Percentiles rank a stretch among this genome's conserved stretches.
Evolutionary conservation across 345 rosid species (phyloP).

Genomic region (Streptanthus diversifolius): DNA sequence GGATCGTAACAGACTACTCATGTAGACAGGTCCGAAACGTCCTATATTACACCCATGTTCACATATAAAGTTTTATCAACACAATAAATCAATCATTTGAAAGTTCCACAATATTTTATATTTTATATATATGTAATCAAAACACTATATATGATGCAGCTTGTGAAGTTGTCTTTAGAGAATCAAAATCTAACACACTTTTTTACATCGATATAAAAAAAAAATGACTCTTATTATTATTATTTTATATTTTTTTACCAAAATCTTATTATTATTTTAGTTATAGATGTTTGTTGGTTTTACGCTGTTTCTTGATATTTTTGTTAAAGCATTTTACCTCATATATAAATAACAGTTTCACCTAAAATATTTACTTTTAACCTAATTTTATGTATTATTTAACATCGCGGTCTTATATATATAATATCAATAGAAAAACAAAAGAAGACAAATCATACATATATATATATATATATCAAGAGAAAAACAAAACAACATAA

Average conservation of each 20-base stretch:
- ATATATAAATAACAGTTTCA: not conserved
- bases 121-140: not conserved
- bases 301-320: not conserved
- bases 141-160: not conserved
- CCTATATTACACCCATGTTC: not conserved
- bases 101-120: not conserved
- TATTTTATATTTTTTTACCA: no score
- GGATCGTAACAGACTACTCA: not conserved
- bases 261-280: not conserved
- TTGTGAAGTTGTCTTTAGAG: not conserved
- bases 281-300: not conserved
- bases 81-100: not conserved
- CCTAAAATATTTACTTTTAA: not conserved
- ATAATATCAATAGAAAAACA: not conserved
- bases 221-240: no score
- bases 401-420: not conserved
- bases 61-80: not conserved
- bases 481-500: conserved; percentile 23
- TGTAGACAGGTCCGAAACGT: not conserved
- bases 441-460: conserved; percentile 9
- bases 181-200: not conserved
- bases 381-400: not conserved
- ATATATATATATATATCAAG: conserved; percentile 10
- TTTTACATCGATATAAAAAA: no score
- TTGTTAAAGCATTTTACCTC: not conserved